Percentiles rank a stretch among this genome's conserved stretches.
Evolutionary conservation across 345 rosid species (phyloP).

Genomic region (Barbarea vulgaris): DNA sequence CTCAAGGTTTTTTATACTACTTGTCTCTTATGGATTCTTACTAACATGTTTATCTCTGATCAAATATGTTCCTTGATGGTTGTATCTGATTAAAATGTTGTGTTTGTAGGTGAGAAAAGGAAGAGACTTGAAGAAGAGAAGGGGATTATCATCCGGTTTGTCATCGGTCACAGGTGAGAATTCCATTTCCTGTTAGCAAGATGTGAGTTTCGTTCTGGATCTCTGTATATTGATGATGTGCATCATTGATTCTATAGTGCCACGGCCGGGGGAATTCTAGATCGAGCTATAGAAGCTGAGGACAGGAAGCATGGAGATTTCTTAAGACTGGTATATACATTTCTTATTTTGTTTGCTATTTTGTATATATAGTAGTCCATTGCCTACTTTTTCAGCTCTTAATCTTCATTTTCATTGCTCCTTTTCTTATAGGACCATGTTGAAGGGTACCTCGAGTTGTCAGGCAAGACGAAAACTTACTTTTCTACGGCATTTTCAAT

Average conservation of each 20-base stretch:
- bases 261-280: constrained; percentile 88
- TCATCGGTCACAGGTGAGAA: constrained; percentile 84
- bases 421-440: constrained; percentile 74
- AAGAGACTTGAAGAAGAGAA: constrained; percentile 91
- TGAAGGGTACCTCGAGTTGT: constrained; percentile 96
- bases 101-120: constrained; percentile 71
- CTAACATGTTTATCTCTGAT: not conserved
- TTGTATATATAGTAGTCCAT: not conserved
- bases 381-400: not conserved
- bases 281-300: constrained; percentile 91
- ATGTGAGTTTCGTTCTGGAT: not conserved
- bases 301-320: constrained; percentile 90
- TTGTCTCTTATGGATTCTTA: not conserved
- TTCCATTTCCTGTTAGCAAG: not conserved
- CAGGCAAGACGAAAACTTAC: constrained; percentile 92
- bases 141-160: constrained; percentile 85
- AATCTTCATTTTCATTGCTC: constrained; percentile 18
- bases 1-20: constrained; percentile 62
- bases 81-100: constrained; percentile 10
- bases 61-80: constrained; percentile 14
- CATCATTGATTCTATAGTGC: constrained; percentile 53
- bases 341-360: constrained; percentile 1
- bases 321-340: constrained; percentile 71
- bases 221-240: not conserved
- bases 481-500: constrained; percentile 82